These are phyloP conservation scores for Annulohypoxylon truncatum DNA, from an alignment of 2,329 filamentous ascomycete genomes.

Conservation along the genomic window DNA sequence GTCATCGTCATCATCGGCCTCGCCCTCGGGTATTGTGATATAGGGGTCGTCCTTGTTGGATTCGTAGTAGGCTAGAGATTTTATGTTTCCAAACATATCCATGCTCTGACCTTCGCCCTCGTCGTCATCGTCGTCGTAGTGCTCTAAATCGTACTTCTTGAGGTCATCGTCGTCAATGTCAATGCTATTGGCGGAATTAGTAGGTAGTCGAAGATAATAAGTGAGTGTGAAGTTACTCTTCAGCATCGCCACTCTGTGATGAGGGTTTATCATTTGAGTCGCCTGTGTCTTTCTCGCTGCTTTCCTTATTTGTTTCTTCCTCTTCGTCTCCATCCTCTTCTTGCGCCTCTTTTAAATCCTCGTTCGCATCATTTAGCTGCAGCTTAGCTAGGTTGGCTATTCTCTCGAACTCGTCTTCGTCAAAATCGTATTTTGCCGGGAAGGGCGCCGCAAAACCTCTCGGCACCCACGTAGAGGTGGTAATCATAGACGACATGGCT, in stretches of 20 bases:
- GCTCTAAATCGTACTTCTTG: conserved; percentile 94
- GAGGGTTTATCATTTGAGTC: conserved; percentile 7
- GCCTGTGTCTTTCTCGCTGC: background rate
- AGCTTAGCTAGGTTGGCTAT: conserved; percentile 80
- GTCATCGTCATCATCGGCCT: conserved; percentile 85
- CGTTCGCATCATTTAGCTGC: conserved; percentile 91
- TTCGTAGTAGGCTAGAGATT: conserved; percentile 92
- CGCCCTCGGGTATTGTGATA: conserved; percentile 82
- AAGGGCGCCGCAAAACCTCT: conserved; percentile 81
- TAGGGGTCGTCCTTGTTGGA: conserved; percentile 97
- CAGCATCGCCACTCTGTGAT: conserved; percentile 32
- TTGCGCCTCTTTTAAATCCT: conserved; percentile 81
- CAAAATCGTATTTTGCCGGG: conserved; percentile 78
- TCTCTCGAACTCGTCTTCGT: conserved; percentile 79
- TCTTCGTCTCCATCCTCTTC: conserved; percentile 46
- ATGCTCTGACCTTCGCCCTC: conserved; percentile 78
- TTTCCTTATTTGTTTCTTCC: conserved; percentile 48
- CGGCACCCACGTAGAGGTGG: conserved; percentile 79
- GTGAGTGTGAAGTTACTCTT: conserved; percentile 38
- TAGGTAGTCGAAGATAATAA: background rate
- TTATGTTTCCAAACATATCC: conserved; percentile 95
- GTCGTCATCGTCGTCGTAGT: conserved; percentile 88
- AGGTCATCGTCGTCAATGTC: conserved; percentile 82
- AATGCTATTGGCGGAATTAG: conserved; percentile 53
- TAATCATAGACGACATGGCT: conserved; percentile 76